Percentiles rank a stretch among this genome's conserved stretches.
Conservation (phyloP, 345 rosid genomes). For the Eucalyptus marginata region DNA sequence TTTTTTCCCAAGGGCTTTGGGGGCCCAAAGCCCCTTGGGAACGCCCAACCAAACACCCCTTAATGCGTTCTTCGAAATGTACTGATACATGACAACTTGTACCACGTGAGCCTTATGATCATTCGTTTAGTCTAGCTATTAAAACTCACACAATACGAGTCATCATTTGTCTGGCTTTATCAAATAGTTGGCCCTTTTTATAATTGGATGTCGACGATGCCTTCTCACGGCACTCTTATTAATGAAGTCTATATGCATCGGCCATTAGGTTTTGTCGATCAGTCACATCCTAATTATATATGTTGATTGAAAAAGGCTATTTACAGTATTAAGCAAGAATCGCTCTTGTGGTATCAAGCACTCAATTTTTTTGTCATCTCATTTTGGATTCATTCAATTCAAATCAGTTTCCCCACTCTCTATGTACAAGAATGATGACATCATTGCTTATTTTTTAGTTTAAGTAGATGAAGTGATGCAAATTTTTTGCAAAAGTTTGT, state of each 20-base stretch:
- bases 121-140: no score
- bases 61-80: rapidly evolving
- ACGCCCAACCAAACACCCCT: no score
- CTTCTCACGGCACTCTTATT: rapidly evolving
- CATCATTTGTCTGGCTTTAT: no score
- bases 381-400: not conserved
- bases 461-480: not conserved
- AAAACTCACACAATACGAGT: no score
- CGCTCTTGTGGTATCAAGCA: rapidly evolving
- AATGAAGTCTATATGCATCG: not conserved
- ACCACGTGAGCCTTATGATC: rapidly evolving
- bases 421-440: rapidly evolving
- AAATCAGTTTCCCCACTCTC: not conserved
- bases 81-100: not conserved
- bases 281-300: not conserved
- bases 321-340: rapidly evolving
- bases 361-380: not conserved
- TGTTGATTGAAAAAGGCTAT: not conserved
- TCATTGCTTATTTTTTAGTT: not conserved
- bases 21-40: no score
- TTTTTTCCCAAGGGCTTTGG: no score
- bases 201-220: not conserved
- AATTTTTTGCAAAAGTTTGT: not conserved
- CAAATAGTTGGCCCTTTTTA: no score
- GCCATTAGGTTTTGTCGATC: rapidly evolving